Evolutionary conservation across 345 rosid species (phyloP).

Genomic region (Corymbia maculata): DNA sequence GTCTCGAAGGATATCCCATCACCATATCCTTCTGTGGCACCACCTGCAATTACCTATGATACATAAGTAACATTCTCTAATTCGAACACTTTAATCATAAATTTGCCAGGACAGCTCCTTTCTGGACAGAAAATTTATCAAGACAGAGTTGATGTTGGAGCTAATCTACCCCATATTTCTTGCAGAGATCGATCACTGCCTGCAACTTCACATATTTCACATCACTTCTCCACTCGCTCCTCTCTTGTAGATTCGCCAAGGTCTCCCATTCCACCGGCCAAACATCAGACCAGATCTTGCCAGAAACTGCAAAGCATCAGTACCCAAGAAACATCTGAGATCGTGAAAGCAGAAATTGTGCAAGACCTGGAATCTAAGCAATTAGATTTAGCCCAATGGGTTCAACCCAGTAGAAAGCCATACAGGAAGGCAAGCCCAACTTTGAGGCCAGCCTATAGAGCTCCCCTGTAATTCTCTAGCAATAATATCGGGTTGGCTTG

Average conservation of each 20-base stretch:
- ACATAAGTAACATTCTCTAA: background rate
- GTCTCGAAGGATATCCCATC: constrained; percentile 39
- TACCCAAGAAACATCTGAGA: background rate
- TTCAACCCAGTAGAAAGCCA: background rate
- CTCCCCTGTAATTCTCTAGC: background rate
- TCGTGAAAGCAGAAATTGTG: background rate
- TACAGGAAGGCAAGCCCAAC: background rate
- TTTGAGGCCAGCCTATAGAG: background rate
- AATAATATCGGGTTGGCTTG: background rate
- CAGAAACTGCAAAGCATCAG: constrained; percentile 14
- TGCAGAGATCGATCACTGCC: constrained; percentile 29
- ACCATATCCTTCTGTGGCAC: constrained; percentile 32
- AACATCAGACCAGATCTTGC: constrained; percentile 27
- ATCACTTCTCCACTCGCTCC: constrained; percentile 11
- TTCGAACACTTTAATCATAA: background rate
- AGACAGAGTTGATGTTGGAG: background rate
- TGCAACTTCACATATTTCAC: constrained; percentile 28
- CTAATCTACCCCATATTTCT: constrained; percentile 16
- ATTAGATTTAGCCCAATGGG: background rate
- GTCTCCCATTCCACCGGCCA: constrained; percentile 36
- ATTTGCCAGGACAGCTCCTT: background rate
- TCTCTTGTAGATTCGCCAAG: constrained; percentile 12
- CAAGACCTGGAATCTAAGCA: background rate
- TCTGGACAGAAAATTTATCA: background rate
- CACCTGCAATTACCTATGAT: constrained; percentile 7